phyloP scores from a whole-genome alignment of 768 basidiomycete genomes.

The Sistotremastrum suecicum region DNA sequence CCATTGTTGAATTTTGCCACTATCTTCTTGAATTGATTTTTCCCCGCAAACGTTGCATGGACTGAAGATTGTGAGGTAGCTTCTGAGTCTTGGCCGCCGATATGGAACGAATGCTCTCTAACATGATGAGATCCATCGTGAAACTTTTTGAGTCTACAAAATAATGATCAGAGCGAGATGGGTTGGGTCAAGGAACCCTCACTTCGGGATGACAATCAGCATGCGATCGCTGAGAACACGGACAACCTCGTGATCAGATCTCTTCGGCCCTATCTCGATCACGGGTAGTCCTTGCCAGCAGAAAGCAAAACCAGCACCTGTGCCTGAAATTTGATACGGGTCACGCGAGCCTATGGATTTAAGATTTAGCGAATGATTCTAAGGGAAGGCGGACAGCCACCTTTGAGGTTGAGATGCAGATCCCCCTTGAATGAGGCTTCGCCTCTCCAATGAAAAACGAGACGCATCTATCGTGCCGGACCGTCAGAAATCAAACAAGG shows the following conservation, averaged over 20 bases:
- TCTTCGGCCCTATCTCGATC: conserved; percentile 53
- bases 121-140: conserved; percentile 6
- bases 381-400: conserved; percentile 20
- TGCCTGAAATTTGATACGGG: conserved; percentile 53
- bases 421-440: conserved; percentile 53
- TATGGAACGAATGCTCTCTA: too few relatives aligned
- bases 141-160: conserved; percentile 7
- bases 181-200: conserved; percentile 13
- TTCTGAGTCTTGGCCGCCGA: too few relatives aligned
- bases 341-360: conserved; percentile 56
- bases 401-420: conserved; percentile 77
- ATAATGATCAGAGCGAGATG: neutral
- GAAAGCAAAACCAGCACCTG: conserved; percentile 78
- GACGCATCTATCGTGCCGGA: conserved; percentile 35
- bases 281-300: conserved; percentile 70
- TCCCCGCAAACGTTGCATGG: conserved; percentile 9
- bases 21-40: conserved; percentile 36
- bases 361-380: neutral
- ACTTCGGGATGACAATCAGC: conserved; percentile 80
- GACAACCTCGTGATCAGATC: conserved; percentile 61
- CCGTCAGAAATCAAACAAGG: neutral
- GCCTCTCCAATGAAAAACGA: conserved; percentile 76
- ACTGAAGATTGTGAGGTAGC: too few relatives aligned
- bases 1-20: conserved; percentile 78
- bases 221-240: conserved; percentile 74